Conservation (phyloP, 208 protist species). For the Leishmania tarentolae region DNA sequence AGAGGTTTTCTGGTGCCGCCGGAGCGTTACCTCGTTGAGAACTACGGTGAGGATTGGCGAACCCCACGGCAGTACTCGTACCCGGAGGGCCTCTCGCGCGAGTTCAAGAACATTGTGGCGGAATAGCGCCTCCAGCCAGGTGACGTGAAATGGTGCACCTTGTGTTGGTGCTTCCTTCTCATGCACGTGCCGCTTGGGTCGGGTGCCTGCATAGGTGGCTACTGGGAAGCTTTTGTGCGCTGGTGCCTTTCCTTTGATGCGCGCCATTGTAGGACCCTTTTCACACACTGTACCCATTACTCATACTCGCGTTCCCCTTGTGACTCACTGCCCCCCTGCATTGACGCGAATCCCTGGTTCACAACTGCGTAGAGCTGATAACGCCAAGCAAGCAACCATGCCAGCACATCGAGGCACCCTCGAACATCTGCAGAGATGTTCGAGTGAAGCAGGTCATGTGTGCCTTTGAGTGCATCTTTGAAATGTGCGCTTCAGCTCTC, state of each 20-base stretch:
- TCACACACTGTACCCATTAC: background rate
- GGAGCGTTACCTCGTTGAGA: conserved; percentile 73
- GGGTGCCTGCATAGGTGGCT: background rate
- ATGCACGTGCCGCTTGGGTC: background rate
- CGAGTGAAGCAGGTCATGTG: too few relatives aligned
- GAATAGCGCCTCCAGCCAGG: background rate
- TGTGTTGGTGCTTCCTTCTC: background rate
- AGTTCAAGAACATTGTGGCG: conserved; percentile 86
- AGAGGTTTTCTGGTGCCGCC: conserved; percentile 62
- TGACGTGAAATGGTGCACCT: background rate
- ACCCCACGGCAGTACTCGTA: conserved; percentile 77
- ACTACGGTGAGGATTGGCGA: conserved; percentile 81
- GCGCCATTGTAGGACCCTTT: background rate
- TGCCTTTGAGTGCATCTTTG: background rate
- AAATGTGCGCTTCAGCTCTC: background rate
- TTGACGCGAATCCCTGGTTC: background rate
- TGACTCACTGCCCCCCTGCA: background rate
- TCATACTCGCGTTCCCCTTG: background rate
- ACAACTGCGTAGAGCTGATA: background rate
- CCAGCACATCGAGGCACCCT: too few relatives aligned
- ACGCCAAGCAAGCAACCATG: too few relatives aligned
- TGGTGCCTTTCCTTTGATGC: background rate
- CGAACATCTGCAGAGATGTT: too few relatives aligned
- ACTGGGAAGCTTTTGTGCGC: background rate
- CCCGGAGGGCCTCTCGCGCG: conserved; percentile 61